Evolutionary conservation across 169 alveolate genomes (phyloP).

Genomic region (Cryptosporidium xiaoi): DNA sequence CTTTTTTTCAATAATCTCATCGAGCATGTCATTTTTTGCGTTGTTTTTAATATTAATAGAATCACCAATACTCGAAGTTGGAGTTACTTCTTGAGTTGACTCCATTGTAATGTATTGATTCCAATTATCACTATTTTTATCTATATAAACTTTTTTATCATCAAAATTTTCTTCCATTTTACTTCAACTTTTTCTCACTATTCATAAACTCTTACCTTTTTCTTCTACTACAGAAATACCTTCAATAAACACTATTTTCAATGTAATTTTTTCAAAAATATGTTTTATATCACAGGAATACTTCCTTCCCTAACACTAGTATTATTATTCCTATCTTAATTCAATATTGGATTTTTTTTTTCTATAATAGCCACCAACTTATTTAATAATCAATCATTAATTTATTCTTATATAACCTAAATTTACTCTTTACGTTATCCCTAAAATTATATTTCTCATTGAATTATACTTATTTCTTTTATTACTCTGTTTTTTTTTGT

Average conservation of each 20-base stretch:
- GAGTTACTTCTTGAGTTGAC: conserved; percentile 61
- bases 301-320: not conserved
- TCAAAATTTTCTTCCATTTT: conserved; percentile 51
- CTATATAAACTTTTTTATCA: conserved; percentile 15
- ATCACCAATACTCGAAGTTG: conserved; percentile 60
- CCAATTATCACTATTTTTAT: conserved; percentile 29
- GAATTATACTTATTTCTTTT: conserved; percentile 1
- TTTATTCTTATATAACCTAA: not conserved
- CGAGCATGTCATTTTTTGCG: not conserved
- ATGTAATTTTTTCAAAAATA: not conserved
- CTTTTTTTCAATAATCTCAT: not conserved
- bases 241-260: too few species aligned
- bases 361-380: not conserved
- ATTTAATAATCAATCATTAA: not conserved
- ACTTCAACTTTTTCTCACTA: not conserved
- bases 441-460: not conserved
- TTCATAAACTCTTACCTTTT: not conserved
- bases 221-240: too few species aligned
- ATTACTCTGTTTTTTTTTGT: not conserved
- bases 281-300: not conserved
- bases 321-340: not conserved
- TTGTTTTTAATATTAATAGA: not conserved
- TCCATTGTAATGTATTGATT: conserved; percentile 49
- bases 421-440: not conserved
- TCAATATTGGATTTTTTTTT: not conserved